Evolutionary conservation across 306 rosid genomes (phyloP), one percentile per base, ranked within the genome.

Genomic region (Prunus salicina): DNA sequence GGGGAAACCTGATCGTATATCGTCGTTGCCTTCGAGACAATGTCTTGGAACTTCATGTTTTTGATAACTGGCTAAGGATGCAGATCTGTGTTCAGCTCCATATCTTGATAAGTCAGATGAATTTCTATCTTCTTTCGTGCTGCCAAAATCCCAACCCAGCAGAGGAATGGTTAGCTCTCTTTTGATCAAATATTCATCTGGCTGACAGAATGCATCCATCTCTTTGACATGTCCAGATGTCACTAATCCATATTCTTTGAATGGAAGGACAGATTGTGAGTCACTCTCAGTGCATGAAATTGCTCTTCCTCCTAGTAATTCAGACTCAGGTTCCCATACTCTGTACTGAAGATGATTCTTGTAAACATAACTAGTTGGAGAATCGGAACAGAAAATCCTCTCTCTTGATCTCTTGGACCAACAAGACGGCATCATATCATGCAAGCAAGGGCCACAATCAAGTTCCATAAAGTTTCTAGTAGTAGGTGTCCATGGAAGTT

Each of bases 81-180:
- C 69, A 22, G 78, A 74, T 38, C 18, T 2, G 38, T 15, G 57
- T 61, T 66, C 65, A 86, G 66, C 66, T 80, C 81, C 70, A 70
- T 51, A 69, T 65, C 58, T 62, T 43, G 78, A 72, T 57, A 82
- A 82, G 72, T 67, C 41, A 22, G 86, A 77, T 2, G 46, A 63
- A 66, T 34, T 68, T 70, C 73, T 84, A 74, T 76, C 84, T 34
- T 71, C 81, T 45, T 55, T 32, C 14, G 24, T 51, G 49, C 72
- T 28, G 73, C 79, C 84, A 43, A 61, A 79, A 57, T 82, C 85
- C 74, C 82, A 88, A 25, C 79, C 93, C 38, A 88, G 80, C 47
- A 82, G 86, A 84, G 81, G 83, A 73, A 86, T 58, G 72, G 66
- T 22, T 24, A 76, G 85, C 13, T 80, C 86, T 76, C 76, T 83